phyloP scores from a whole-genome alignment of 2,329 filamentous ascomycete species.

The Colletotrichum orchidophilum region DNA sequence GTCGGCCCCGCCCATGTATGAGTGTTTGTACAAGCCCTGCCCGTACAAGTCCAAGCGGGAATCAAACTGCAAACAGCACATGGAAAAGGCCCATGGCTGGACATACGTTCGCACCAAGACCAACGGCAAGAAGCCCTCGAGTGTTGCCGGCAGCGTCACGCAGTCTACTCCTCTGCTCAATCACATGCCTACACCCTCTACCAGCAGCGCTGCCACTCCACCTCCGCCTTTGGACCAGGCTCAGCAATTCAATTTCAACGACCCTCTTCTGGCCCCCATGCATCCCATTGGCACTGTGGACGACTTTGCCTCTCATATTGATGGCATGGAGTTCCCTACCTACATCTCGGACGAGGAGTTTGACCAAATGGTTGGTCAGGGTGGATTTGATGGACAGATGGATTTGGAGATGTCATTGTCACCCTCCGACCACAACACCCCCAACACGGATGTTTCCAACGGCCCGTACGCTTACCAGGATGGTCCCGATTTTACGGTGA shows the following conservation, averaged over 20 bases:
- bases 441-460: slow-evolving; percentile 52
- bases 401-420: slow-evolving; percentile 51
- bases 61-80: slow-evolving; percentile 98
- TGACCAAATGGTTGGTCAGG: slow-evolving; percentile 42
- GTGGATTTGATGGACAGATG: slow-evolving; percentile 40
- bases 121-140: slow-evolving; percentile 74
- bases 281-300: slow-evolving; percentile 34
- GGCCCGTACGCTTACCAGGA: slow-evolving; percentile 66
- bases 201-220: slow-evolving; percentile 67
- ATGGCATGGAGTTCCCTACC: slow-evolving; percentile 56
- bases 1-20: slow-evolving; percentile 78
- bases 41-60: slow-evolving; percentile 95
- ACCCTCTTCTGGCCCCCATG: slow-evolving; percentile 21
- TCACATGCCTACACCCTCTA: slow-evolving; percentile 70
- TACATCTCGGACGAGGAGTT: slow-evolving; percentile 61
- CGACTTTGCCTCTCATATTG: slow-evolving; percentile 38
- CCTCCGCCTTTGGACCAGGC: slow-evolving; percentile 55
- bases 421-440: slow-evolving; percentile 61
- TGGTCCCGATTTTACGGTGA: slow-evolving; percentile 68
- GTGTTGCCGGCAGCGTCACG: slow-evolving; percentile 56
- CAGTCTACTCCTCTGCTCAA: slow-evolving; percentile 68
- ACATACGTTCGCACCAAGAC: slow-evolving; percentile 92
- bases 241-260: slow-evolving; percentile 39
- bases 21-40: slow-evolving; percentile 85
- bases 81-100: slow-evolving; percentile 96